Evolutionary conservation across 345 rosid species (phyloP).

Genomic region (Gossypium ekmanianum): DNA sequence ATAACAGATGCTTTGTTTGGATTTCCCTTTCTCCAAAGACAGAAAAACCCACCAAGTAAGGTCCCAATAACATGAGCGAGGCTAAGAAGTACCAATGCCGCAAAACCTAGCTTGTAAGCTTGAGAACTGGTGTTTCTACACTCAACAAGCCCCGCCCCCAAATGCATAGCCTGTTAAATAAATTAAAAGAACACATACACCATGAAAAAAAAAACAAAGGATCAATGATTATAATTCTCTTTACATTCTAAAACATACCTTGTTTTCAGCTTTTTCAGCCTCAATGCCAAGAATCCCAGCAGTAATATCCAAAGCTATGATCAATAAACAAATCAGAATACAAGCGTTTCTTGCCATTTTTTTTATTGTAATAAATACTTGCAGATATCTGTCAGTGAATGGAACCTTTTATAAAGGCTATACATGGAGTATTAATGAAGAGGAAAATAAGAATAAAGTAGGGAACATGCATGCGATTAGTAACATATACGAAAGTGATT

Average conservation of each 20-base stretch:
- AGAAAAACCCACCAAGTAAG: slow-evolving; percentile 66
- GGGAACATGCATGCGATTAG: slow-evolving; percentile 18
- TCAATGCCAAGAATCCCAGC: slow-evolving; percentile 62
- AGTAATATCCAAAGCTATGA: slow-evolving; percentile 46
- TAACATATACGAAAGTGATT: slow-evolving; percentile 5
- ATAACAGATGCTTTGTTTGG: slow-evolving; percentile 47
- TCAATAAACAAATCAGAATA: slow-evolving; percentile 42
- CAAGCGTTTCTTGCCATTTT: slow-evolving; percentile 31
- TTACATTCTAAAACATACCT: slow-evolving; percentile 27
- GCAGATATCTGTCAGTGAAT: no score
- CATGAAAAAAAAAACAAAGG: background rate
- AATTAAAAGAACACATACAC: background rate
- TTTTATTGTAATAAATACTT: no score
- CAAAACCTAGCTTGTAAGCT: slow-evolving; percentile 74
- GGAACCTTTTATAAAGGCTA: no score
- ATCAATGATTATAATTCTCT: background rate
- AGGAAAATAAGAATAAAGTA: slow-evolving; percentile 38
- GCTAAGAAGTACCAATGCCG: slow-evolving; percentile 56
- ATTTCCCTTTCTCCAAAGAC: slow-evolving; percentile 53
- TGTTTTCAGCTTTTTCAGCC: slow-evolving; percentile 52
- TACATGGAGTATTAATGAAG: slow-evolving; percentile 6
- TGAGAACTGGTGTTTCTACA: slow-evolving; percentile 72
- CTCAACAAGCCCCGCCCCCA: slow-evolving; percentile 63
- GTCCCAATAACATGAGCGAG: slow-evolving; percentile 62
- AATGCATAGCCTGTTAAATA: slow-evolving; percentile 55